Conservation (phyloP, 2,329 filamentous ascomycete species). For the Furcasterigmium furcatum region DNA sequence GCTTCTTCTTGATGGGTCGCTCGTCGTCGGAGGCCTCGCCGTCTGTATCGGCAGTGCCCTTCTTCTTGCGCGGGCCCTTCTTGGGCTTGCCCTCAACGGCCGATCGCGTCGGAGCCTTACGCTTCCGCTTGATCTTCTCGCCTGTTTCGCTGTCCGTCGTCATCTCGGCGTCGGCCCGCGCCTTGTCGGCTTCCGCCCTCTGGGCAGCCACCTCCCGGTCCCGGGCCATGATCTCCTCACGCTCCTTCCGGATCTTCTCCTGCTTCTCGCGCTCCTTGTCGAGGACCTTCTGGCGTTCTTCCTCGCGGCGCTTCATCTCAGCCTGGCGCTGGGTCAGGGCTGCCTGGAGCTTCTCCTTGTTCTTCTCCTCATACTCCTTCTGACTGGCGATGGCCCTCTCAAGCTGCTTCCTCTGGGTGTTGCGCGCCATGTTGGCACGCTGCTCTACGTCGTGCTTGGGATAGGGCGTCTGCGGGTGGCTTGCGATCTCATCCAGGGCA, state of each 20-base stretch:
- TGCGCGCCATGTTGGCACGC: constrained; percentile 94
- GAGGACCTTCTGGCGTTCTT: constrained; percentile 64
- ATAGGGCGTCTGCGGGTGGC: constrained; percentile 72
- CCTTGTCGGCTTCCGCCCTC: constrained; percentile 67
- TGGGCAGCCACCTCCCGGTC: constrained; percentile 71
- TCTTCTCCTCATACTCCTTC: constrained; percentile 88
- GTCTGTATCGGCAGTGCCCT: constrained; percentile 40
- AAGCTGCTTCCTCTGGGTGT: constrained; percentile 90
- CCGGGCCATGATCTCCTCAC: constrained; percentile 73
- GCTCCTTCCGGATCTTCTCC: constrained; percentile 81
- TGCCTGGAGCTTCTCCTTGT: constrained; percentile 80
- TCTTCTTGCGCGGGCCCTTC: constrained; percentile 55
- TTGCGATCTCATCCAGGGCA: constrained; percentile 60
- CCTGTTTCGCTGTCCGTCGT: constrained; percentile 81
- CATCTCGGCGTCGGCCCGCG: constrained; percentile 70
- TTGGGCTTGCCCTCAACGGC: constrained; percentile 37
- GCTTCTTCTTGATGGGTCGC: constrained; percentile 56
- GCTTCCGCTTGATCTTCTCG: constrained; percentile 77
- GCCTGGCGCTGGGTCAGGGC: constrained; percentile 78
- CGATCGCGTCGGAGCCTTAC: constrained; percentile 43
- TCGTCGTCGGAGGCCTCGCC: constrained; percentile 45
- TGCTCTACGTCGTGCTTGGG: constrained; percentile 88
- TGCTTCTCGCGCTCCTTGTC: constrained; percentile 71
- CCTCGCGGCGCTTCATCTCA: constrained; percentile 75
- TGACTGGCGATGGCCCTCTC: constrained; percentile 82